Conservation (phyloP, 192 early-diverging fungal species). For the Paraglomus brasilianum region DNA sequence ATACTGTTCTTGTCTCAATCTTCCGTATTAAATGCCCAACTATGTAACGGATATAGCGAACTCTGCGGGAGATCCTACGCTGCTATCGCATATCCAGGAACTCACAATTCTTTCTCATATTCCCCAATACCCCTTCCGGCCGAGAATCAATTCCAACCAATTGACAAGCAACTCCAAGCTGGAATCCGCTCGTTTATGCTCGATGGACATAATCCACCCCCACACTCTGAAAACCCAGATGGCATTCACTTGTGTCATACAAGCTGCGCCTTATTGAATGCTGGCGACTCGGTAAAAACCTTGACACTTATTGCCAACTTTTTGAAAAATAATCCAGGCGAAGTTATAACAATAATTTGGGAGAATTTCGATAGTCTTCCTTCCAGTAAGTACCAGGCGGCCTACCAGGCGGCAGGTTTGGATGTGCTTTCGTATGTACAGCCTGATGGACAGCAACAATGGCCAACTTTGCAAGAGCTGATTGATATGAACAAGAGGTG, state of each 20-base stretch:
- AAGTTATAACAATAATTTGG: conserved; percentile 77
- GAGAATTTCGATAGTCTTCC: conserved; percentile 59
- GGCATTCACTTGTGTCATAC: conserved; percentile 66
- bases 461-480: conserved; percentile 72
- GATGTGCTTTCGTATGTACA: conserved; percentile 54
- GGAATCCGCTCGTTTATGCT: conserved; percentile 77
- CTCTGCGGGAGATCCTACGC: conserved; percentile 65
- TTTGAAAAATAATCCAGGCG: conserved; percentile 63
- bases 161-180: conserved; percentile 66
- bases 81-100: conserved; percentile 61
- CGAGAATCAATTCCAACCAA: conserved; percentile 66
- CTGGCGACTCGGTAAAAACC: conserved; percentile 53
- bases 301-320: conserved; percentile 57
- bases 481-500: conserved; percentile 63
- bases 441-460: conserved; percentile 41
- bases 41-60: conserved; percentile 67
- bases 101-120: conserved; percentile 72
- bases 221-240: conserved; percentile 23
- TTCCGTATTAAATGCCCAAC: conserved; percentile 15
- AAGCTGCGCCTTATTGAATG: conserved; percentile 60
- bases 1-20: no score
- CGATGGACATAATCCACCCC: conserved; percentile 46
- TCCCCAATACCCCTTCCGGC: conserved; percentile 52
- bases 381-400: conserved; percentile 46
- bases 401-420: conserved; percentile 53